Base-by-base conservation (phyloP, 345 rosid species). In the Theobroma cacao region DNA sequence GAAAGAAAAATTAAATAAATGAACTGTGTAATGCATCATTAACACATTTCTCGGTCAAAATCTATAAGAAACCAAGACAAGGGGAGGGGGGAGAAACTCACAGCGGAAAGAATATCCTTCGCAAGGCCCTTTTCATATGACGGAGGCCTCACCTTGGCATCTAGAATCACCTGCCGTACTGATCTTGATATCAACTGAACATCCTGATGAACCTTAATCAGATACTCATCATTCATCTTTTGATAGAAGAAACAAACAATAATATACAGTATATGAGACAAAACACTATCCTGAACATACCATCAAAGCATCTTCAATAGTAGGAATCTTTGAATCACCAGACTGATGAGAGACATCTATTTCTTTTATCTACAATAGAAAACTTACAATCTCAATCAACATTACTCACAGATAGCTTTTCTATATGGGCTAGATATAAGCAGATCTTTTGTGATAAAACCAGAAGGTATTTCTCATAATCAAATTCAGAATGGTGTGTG, bases 71-170 rank as follows among this genome's bases (percentile, higher is more conserved):
- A 75, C 17, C 22, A 18, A 1, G 3, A 53, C 4, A 60, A 69
- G 22, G 55, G 36, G 28, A 56, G 31, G 1, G 59, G 61, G 48
- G 22, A 66, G 33, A 72, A 76, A 85, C 98, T 90, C 84, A 94
- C 99, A 80, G 81, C 83, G 63, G 97, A 88, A 47, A 96, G 91
- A 71, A 96, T 88, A 81, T 96, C 97, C 76, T 87, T 82, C 8
- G 97, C 93, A 34, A 96, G 93, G 30, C 95, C 97, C 79, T 88
- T 91, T 81, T 94, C 99, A 85, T 86, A 87, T 74, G 82, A 84
- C 52, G 95, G 99, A 38, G 98, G 98, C 59, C 99, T 97, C 20
- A 94, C 92, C 86, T 96, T 96, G n/a, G 90, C 97, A 80, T 96
- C 99, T 50, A 96, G 85, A 81, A 96, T 86, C 82, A 94, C 95